Base-by-base conservation (phyloP, 2,329 filamentous ascomycete species). In the Scedosporium aurantiacum region DNA sequence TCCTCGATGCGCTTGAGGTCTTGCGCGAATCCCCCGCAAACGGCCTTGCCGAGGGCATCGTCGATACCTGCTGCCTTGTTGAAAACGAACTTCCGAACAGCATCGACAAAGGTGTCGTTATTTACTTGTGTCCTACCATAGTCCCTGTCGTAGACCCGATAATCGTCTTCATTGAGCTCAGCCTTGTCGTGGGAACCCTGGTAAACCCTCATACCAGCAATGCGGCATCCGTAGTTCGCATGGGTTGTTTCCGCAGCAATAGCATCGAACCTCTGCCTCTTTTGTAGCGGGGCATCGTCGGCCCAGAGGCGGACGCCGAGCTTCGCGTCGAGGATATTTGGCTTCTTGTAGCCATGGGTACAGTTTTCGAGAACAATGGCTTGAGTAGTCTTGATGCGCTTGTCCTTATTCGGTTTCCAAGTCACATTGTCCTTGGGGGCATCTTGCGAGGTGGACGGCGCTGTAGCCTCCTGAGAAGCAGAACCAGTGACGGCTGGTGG, bases 321-420 rank as follows among this genome's bases (percentile, higher is more conserved):
- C 76, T 99, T 99, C 65, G 96, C 83, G 70, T 99, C 94, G 62
- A 99, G 78, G 6, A 99, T 91, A 67, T 96, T 97, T 5, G 94
- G 91, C 63, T 84, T 82, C 68, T 82, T 83, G 77, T 92, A 97
- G 0, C 90, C 91, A 65, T 83, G 82, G 0, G 91, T 86, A 5
- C 90, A 83, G 71, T 97, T 97, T 70, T 92, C 88, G 28, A 97
- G 78, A 12, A 96, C 91, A 18, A 97, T 86, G 2, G 90, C 89
- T 61, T 85, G 79, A 61, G 91, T 86, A 0, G 91, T 96, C 25
- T 84, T 80, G 63, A 97, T 92, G 68, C 77, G 82, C 61, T 76
- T 77, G 55, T 73, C 76, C 65, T 79, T 79, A 61, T 75, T 80
- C 2, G 80, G 80, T 18, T 76, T 69, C 79, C 79, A 82, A 45